Conservation (phyloP, 257 asterid species). For the Solanum tarapatanum region DNA sequence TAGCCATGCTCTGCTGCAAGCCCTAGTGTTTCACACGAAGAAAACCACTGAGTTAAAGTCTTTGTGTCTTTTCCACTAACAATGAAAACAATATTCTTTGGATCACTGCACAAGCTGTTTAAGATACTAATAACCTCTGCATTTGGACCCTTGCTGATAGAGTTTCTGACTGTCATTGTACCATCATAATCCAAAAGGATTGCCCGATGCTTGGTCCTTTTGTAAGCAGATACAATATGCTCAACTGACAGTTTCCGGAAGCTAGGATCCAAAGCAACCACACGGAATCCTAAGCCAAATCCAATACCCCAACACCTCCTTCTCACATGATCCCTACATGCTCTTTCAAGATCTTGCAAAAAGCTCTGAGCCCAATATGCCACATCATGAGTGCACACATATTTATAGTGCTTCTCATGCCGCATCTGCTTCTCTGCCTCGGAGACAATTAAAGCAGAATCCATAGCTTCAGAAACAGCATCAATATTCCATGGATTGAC, state of each 20-base stretch:
- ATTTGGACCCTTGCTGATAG: conserved; percentile 37
- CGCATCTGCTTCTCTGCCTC: conserved; percentile 77
- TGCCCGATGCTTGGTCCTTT: conserved; percentile 61
- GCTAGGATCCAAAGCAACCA: conserved; percentile 76
- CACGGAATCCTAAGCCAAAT: conserved; percentile 74
- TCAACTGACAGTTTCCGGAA: conserved; percentile 75
- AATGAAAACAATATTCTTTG: conserved; percentile 50
- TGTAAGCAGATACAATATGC: conserved; percentile 82
- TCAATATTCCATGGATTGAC: conserved; percentile 86
- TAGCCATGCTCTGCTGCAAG: conserved; percentile 85
- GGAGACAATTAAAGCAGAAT: conserved; percentile 48
- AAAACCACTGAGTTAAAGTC: conserved; percentile 51
- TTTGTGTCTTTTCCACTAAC: conserved; percentile 69
- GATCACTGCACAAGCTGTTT: conserved; percentile 54
- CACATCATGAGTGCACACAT: conserved; percentile 73
- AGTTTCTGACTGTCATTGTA: conserved; percentile 40
- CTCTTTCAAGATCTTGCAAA: conserved; percentile 70
- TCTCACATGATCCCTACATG: conserved; percentile 66
- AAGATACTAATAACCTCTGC: conserved; percentile 48
- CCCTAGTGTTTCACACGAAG: conserved; percentile 49
- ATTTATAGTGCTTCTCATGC: conserved; percentile 74
- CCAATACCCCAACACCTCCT: conserved; percentile 92
- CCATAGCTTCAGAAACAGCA: conserved; percentile 76
- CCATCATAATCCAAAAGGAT: conserved; percentile 84
- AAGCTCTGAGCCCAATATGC: conserved; percentile 93